phyloP scores from a whole-genome alignment of 2,329 filamentous ascomycete species.

The Fusarium devonianum region DNA sequence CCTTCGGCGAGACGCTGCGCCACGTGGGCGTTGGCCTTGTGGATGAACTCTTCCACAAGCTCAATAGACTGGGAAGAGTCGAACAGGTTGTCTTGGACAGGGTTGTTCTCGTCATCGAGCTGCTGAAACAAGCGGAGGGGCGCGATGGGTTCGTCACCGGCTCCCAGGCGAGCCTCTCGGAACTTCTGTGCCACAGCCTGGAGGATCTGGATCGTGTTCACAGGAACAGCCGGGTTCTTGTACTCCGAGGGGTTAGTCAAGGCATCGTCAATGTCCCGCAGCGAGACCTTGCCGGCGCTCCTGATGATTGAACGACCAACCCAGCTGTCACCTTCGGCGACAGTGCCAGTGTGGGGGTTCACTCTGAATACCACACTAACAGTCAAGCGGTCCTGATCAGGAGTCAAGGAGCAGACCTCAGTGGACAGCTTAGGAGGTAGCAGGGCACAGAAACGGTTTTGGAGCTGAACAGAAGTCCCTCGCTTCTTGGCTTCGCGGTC shows the following conservation, averaged over 20 bases:
- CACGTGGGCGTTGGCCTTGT: conserved; percentile 90
- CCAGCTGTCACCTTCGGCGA: conserved; percentile 89
- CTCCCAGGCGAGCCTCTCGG: conserved; percentile 84
- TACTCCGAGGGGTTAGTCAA: conserved; percentile 69
- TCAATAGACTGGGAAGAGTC: conserved; percentile 89
- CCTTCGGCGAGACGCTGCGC: conserved; percentile 81
- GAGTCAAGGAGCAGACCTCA: conserved; percentile 86
- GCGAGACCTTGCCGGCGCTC: conserved; percentile 84
- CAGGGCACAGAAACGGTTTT: conserved; percentile 88
- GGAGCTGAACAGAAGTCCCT: conserved; percentile 91
- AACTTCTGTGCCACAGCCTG: conserved; percentile 88
- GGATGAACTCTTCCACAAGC: conserved; percentile 91
- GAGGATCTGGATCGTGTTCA: conserved; percentile 81
- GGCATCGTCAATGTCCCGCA: conserved; percentile 85
- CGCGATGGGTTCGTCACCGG: conserved; percentile 79
- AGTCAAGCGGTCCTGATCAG: conserved; percentile 88
- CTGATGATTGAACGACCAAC: conserved; percentile 93
- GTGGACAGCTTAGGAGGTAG: conserved; percentile 84
- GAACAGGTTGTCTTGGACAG: conserved; percentile 95
- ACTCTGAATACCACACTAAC: conserved; percentile 94
- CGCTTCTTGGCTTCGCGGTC: conserved; percentile 98
- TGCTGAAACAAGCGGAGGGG: conserved; percentile 90
- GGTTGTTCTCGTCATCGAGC: conserved; percentile 96
- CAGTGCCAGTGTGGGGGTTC: conserved; percentile 77
- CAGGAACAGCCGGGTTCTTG: conserved; percentile 69